phyloP scores from a whole-genome alignment of 768 basidiomycete species.

The Collybia nuda region DNA sequence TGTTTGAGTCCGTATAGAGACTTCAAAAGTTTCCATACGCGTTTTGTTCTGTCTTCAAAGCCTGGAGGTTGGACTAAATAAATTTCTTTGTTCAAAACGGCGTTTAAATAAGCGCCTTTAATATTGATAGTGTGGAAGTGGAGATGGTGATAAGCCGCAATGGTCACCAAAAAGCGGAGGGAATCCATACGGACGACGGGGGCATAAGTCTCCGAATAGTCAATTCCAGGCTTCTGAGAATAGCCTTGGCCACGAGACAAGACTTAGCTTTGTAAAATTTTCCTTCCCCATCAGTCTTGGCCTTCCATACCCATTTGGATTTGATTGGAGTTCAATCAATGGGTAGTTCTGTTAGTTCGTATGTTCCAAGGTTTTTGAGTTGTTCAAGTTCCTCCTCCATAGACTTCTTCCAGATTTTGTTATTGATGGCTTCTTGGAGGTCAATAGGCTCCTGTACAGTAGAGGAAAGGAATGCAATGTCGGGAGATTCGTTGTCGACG shows the following conservation, averaged over 20 bases:
- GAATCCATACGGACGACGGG: slow-evolving; percentile 30
- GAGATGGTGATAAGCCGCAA: slow-evolving; percentile 31
- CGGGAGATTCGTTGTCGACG: background rate
- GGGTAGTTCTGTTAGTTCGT: background rate
- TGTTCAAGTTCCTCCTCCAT: background rate
- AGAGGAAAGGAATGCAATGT: background rate
- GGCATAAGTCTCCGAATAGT: slow-evolving; percentile 24
- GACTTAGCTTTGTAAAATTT: background rate
- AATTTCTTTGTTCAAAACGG: slow-evolving; percentile 27
- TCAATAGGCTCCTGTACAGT: background rate
- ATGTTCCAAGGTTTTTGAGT: background rate
- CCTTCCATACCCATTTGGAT: background rate
- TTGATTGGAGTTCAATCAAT: background rate
- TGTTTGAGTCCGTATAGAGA: slow-evolving; percentile 40
- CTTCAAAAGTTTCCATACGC: slow-evolving; percentile 20
- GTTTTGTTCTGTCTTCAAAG: slow-evolving; percentile 22
- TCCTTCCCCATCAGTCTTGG: background rate
- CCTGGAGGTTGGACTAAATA: slow-evolving; percentile 38
- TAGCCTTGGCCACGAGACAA: background rate
- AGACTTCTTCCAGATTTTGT: background rate
- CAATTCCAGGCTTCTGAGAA: background rate
- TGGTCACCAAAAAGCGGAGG: slow-evolving; percentile 26
- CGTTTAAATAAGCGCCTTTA: slow-evolving; percentile 25
- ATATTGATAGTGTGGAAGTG: slow-evolving; percentile 38
- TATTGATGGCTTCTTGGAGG: background rate